These are phyloP conservation scores for Malus asiatica DNA, from an alignment of 306 rosid species.

Conservation along the genomic window DNA sequence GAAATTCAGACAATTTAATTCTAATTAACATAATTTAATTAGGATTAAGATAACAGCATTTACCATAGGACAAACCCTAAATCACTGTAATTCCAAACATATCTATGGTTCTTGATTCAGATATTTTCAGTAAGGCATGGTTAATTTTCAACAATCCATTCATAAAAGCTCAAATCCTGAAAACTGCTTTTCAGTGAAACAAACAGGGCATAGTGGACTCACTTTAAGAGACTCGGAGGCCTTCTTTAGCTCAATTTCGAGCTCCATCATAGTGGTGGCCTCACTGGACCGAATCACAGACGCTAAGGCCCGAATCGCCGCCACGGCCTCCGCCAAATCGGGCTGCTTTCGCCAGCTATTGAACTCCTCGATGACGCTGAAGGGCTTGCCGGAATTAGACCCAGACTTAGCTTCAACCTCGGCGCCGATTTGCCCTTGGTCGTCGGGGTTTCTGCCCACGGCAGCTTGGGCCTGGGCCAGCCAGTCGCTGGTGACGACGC, in stretches of 20 bases:
- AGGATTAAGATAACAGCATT: neutral
- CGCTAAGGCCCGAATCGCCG: constrained; percentile 91
- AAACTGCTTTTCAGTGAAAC: neutral
- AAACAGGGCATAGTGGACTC: neutral
- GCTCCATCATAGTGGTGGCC: constrained; percentile 93
- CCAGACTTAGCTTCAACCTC: neutral
- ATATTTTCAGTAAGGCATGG: neutral
- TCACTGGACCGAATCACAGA: constrained; percentile 64
- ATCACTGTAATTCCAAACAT: neutral
- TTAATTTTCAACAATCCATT: neutral
- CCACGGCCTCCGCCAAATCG: constrained; percentile 94
- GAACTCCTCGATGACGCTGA: constrained; percentile 79
- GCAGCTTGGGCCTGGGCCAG: constrained; percentile 90
- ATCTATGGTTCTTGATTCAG: neutral
- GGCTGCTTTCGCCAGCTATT: constrained; percentile 85
- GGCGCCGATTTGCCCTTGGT: neutral
- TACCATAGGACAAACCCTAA: neutral
- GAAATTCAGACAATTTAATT: neutral
- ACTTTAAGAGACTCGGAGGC: constrained; percentile 95
- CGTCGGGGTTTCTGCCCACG: constrained; percentile 30
- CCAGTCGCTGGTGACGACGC: constrained; percentile 80
- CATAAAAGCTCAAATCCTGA: neutral
- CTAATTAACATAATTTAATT: neutral
- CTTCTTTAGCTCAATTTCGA: constrained; percentile 80
- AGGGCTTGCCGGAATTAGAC: constrained; percentile 32